Evolutionary conservation across 768 basidiomycete genomes (phyloP).

Genomic region (Melanogaster broomeanus): DNA sequence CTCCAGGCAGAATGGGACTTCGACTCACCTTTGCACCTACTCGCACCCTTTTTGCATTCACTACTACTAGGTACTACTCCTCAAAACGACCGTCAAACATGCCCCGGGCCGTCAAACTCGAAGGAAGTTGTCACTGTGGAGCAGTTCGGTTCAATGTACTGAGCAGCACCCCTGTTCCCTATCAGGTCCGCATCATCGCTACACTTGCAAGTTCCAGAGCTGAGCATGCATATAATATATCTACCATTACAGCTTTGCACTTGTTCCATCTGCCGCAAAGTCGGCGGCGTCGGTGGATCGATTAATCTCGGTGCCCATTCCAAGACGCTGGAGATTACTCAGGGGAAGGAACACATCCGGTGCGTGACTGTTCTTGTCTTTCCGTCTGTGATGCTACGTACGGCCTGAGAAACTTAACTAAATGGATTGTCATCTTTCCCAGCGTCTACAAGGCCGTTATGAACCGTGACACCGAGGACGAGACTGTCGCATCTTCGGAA

Average conservation of each 20-base stretch:
- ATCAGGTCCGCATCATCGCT: conserved; percentile 56
- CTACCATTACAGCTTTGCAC: conserved; percentile 48
- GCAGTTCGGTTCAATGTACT: conserved; percentile 35
- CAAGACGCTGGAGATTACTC: conserved; percentile 49
- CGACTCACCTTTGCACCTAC: too few species aligned
- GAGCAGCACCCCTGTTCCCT: conserved; percentile 61
- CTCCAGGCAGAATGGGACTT: too few species aligned
- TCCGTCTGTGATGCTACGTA: neutral
- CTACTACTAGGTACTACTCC: too few species aligned
- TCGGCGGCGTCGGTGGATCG: conserved; percentile 64
- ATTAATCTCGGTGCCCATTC: conserved; percentile 64
- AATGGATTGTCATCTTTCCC: neutral
- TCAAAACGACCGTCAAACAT: conserved; percentile 28
- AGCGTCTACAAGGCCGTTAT: conserved; percentile 67
- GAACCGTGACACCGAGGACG: conserved; percentile 51
- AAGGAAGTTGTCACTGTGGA: conserved; percentile 40
- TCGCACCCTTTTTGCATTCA: too few species aligned
- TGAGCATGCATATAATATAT: too few species aligned
- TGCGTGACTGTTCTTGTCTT: conserved; percentile 15
- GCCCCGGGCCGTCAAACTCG: conserved; percentile 58
- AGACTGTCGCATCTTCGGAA: conserved; percentile 53
- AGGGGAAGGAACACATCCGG: conserved; percentile 58
- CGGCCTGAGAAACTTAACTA: too few species aligned
- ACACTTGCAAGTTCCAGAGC: too few species aligned
- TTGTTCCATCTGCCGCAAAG: conserved; percentile 73